phyloP scores from a whole-genome alignment of 495 filamentous ascomycete genomes.

The Tuber aestivum region DNA sequence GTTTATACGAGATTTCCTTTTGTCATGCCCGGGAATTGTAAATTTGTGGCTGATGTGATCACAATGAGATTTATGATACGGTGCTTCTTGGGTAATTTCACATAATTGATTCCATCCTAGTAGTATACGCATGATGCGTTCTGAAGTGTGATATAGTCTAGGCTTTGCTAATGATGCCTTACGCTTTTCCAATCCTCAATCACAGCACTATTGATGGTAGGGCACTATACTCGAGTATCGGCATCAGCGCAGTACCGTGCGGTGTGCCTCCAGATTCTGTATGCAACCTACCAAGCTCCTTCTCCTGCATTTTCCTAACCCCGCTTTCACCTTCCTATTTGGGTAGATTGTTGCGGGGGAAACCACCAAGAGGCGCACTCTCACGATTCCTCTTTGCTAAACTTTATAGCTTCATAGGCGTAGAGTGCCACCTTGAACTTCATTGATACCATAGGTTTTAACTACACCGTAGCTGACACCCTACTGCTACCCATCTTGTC shows the following conservation, averaged over 20 bases:
- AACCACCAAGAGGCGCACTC: too few relatives aligned
- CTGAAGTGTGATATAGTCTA: background rate
- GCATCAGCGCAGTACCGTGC: background rate
- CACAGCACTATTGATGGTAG: background rate
- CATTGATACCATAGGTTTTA: too few relatives aligned
- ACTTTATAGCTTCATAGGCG: too few relatives aligned
- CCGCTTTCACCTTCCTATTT: too few relatives aligned
- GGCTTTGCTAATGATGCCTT: background rate
- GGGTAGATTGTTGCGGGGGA: too few relatives aligned
- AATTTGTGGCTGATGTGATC: background rate
- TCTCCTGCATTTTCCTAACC: too few relatives aligned
- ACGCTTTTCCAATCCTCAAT: background rate
- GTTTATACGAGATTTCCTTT: constrained; percentile 37
- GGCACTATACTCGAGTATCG: too few relatives aligned
- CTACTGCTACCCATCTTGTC: too few relatives aligned
- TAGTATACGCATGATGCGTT: background rate
- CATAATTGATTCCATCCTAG: background rate
- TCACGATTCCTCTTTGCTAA: too few relatives aligned
- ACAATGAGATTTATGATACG: background rate
- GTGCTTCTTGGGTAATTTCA: background rate
- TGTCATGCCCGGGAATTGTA: constrained; percentile 8
- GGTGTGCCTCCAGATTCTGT: background rate
- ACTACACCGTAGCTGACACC: too few relatives aligned
- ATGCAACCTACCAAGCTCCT: background rate
- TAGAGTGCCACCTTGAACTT: too few relatives aligned